phyloP scores from a whole-genome alignment of 345 rosid species.

The Diplotaxis tenuifolia region DNA sequence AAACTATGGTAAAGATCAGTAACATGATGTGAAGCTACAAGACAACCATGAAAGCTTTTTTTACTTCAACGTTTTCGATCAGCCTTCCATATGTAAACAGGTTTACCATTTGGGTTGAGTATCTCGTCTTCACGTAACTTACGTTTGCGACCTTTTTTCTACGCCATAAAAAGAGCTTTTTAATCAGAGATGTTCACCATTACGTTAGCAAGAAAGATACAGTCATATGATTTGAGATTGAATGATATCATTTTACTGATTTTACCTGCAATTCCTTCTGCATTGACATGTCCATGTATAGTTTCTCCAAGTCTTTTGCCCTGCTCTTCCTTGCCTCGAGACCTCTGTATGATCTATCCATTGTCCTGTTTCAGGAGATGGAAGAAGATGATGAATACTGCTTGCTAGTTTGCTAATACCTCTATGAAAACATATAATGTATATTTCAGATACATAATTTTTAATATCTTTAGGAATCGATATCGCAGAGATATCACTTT shows the following conservation, averaged over 20 bases:
- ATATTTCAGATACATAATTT: constrained; percentile 40
- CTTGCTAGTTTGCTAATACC: not conserved
- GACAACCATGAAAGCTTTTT: not conserved
- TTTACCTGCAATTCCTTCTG: constrained; percentile 81
- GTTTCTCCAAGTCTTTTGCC: constrained; percentile 61
- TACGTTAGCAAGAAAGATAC: not conserved
- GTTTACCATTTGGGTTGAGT: constrained; percentile 30
- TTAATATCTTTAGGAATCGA: constrained; percentile 57
- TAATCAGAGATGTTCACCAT: constrained; percentile 13
- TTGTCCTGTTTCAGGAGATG: constrained; percentile 47
- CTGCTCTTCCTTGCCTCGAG: constrained; percentile 71
- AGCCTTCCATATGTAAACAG: not conserved
- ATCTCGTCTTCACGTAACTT: constrained; percentile 78
- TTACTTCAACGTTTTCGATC: constrained; percentile 73
- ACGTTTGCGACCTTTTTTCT: constrained; percentile 82
- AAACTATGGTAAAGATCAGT: constrained; percentile 9
- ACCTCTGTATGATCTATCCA: constrained; percentile 63
- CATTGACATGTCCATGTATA: constrained; percentile 70
- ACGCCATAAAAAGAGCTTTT: constrained; percentile 6
- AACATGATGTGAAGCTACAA: constrained; percentile 6
- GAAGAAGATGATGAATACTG: not conserved
- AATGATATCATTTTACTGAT: not conserved
- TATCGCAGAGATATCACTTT: constrained; percentile 21
- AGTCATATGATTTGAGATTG: not conserved
- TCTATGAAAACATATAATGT: not conserved